A percentile compares a stretch with the other conserved stretches of the same genome.
Conservation (phyloP, 169 alveolate species). For the Eimeria maxima region DNA sequence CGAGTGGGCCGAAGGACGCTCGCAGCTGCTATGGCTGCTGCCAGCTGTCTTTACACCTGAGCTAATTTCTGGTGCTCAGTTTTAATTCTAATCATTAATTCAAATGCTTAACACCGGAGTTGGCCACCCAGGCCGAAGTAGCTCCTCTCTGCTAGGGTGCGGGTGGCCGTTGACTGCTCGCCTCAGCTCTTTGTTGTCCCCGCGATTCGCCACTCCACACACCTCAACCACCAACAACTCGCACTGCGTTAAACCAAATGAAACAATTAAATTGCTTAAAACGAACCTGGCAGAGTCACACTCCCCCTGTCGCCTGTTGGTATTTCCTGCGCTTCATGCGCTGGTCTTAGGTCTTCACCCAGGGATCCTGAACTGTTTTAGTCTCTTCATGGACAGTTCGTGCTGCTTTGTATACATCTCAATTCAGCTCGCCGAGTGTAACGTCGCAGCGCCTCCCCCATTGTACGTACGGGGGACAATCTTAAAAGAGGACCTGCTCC, state of each 20-base stretch:
- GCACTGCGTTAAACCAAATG: neutral
- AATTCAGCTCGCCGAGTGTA: neutral
- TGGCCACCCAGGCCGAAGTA: neutral
- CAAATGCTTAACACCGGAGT: neutral
- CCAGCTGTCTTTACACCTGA: neutral
- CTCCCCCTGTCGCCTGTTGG: too few species aligned
- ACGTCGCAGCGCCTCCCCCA: neutral
- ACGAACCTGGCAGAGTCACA: neutral
- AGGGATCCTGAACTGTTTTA: too few species aligned
- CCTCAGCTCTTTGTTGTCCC: neutral
- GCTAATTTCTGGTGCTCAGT: neutral
- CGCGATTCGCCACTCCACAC: neutral
- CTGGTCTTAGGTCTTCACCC: too few species aligned
- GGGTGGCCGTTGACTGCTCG: neutral
- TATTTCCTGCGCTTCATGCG: too few species aligned
- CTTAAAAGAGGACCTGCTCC: neutral
- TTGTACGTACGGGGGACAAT: neutral
- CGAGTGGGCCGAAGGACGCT: neutral
- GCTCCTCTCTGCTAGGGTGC: neutral
- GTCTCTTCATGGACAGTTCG: too few species aligned
- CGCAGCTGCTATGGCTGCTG: constrained; percentile 23
- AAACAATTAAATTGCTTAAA: neutral
- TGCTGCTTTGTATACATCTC: neutral
- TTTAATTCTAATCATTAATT: neutral
- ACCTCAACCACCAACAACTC: neutral